Conservation (phyloP, 2,329 filamentous ascomycete genomes). For the Cryphonectria nitschkei region DNA sequence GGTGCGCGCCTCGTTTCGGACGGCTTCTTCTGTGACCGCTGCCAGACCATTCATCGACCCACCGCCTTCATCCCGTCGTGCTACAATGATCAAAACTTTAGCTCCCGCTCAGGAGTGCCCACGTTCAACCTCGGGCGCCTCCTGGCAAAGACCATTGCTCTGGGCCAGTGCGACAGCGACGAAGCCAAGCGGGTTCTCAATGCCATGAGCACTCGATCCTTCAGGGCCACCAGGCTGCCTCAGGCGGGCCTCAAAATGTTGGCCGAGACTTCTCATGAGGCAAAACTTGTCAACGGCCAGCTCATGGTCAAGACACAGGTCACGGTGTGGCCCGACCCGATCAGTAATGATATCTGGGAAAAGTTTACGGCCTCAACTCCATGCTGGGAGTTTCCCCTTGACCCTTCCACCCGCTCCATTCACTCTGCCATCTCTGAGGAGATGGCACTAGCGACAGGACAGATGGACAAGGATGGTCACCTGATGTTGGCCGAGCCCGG, state of each 20-base stretch:
- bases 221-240: not conserved
- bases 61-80: not conserved
- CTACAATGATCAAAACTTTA: slow-evolving; percentile 1
- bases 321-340: not conserved
- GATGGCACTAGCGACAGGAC: not conserved
- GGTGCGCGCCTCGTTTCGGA: not conserved
- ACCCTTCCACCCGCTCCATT: no score
- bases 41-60: not conserved
- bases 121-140: slow-evolving; percentile 3
- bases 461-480: not conserved
- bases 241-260: not conserved
- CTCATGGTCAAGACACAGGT: slow-evolving; percentile 10
- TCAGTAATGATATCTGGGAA: not conserved
- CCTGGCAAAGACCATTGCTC: not conserved
- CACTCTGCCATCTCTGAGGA: not conserved
- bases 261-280: not conserved
- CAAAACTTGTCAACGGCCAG: slow-evolving; percentile 8
- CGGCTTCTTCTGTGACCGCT: not conserved
- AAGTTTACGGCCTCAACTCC: not conserved
- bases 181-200: not conserved
- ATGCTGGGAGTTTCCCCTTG: not conserved
- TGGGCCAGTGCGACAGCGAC: not conserved
- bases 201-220: not conserved
- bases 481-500: slow-evolving; percentile 6
- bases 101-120: not conserved